Percentiles rank a stretch among this genome's conserved stretches.
These are phyloP conservation scores for Botrytis squamosa DNA, from an alignment of 2,329 filamentous ascomycete species.

Conservation along the genomic window DNA sequence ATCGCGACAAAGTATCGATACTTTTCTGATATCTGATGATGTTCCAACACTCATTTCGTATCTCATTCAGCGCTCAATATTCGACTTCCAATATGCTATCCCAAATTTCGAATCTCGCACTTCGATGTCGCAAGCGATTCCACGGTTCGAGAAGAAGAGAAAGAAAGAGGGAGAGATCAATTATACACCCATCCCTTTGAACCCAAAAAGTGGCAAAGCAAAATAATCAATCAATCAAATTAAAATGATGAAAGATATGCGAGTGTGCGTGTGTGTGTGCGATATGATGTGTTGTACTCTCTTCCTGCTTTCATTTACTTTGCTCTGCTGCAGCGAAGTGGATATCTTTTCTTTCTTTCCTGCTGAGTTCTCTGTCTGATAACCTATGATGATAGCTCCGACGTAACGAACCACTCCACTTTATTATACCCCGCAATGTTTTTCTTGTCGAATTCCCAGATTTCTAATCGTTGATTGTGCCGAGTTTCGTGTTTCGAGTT, in stretches of 20 bases:
- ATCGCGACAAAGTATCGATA: constrained; percentile 55
- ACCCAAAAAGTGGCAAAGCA: background rate
- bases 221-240: background rate
- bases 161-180: background rate
- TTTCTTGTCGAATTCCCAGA: background rate
- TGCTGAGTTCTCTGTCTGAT: background rate
- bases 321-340: constrained; percentile 16
- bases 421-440: constrained; percentile 5
- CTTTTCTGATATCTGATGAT: constrained; percentile 50
- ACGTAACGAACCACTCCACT: constrained; percentile 1
- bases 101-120: background rate
- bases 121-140: background rate
- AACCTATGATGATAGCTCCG: background rate
- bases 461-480: background rate
- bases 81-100: background rate
- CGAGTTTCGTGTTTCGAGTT: background rate
- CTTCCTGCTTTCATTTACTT: background rate
- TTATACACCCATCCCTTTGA: constrained; percentile 13
- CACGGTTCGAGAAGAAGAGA: background rate
- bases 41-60: constrained; percentile 37
- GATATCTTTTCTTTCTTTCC: constrained; percentile 8
- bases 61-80: background rate
- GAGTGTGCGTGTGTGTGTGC: background rate
- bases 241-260: background rate
- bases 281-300: constrained; percentile 2